These are phyloP conservation scores for Acanthamoeba castellanii DNA, from an alignment of 208 protist genomes.

Conservation along the genomic window DNA sequence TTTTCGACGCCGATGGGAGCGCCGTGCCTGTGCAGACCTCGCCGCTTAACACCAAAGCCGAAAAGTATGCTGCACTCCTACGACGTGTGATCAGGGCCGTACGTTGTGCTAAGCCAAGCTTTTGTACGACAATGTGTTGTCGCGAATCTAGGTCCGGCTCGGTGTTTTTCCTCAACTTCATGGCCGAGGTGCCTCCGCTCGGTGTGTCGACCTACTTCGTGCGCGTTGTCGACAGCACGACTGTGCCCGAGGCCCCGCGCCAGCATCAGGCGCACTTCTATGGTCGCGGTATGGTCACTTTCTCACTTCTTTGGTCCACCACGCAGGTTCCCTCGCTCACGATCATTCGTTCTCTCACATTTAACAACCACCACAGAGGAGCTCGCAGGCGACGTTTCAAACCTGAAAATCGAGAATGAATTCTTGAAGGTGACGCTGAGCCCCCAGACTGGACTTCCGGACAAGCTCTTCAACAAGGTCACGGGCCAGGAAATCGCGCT, in stretches of 20 bases:
- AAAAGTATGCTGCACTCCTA: not conserved
- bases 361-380: not conserved
- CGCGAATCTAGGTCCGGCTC: not conserved
- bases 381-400: not conserved
- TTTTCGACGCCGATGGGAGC: slow-evolving; percentile 25
- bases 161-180: slow-evolving; percentile 48
- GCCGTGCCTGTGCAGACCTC: slow-evolving; percentile 1
- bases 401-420: slow-evolving; percentile 12
- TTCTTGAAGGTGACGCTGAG: not conserved
- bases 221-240: not conserved
- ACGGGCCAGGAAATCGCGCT: not conserved
- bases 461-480: not conserved
- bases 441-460: slow-evolving; percentile 13
- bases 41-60: not conserved
- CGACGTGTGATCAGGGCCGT: not conserved
- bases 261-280: not conserved
- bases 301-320: not conserved
- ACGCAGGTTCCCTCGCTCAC: not conserved
- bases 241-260: not conserved
- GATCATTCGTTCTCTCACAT: not conserved
- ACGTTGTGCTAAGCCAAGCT: not conserved
- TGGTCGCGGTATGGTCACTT: not conserved
- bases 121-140: not conserved
- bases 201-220: slow-evolving; percentile 73
- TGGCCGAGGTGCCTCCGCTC: slow-evolving; percentile 61